Evolutionary conservation across 1,284 basidiomycete genomes (phyloP).

Genomic region (Boletus smithii): DNA sequence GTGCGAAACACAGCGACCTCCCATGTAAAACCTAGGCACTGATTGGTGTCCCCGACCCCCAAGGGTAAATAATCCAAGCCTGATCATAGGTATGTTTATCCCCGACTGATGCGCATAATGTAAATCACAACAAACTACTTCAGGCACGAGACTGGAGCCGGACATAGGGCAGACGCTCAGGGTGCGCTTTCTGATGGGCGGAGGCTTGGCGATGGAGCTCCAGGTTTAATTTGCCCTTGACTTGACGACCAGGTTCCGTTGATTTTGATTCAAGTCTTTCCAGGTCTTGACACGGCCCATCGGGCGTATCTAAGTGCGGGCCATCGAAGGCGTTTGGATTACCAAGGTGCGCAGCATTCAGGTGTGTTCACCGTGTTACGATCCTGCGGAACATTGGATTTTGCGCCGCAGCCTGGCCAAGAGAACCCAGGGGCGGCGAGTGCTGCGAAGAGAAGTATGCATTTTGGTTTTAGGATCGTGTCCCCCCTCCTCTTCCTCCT

Average conservation of each 20-base stretch:
- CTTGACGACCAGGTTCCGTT: constrained; percentile 1
- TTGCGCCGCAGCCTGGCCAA: not conserved
- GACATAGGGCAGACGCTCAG: not conserved
- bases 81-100: not conserved
- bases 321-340: not conserved
- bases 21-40: not conserved
- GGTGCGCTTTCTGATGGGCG: constrained; percentile 4
- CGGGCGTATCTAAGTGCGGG: not conserved
- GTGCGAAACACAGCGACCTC: not conserved
- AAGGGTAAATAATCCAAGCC: constrained; percentile 1
- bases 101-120: constrained; percentile 8
- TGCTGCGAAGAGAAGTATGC: not conserved
- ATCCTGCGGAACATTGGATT: not conserved
- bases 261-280: not conserved
- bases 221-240: constrained; percentile 12
- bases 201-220: constrained; percentile 15
- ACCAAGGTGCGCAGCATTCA: not conserved
- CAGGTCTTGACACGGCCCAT: not conserved
- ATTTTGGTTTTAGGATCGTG: not conserved
- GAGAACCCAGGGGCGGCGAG: not conserved
- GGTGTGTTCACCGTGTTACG: not conserved
- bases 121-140: constrained; percentile 17
- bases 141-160: constrained; percentile 9
- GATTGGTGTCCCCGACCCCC: not conserved
- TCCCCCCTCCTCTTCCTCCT: not conserved